Base-by-base conservation (phyloP, 2,329 filamentous ascomycete genomes). In the Pezicula neosporulosa region DNA sequence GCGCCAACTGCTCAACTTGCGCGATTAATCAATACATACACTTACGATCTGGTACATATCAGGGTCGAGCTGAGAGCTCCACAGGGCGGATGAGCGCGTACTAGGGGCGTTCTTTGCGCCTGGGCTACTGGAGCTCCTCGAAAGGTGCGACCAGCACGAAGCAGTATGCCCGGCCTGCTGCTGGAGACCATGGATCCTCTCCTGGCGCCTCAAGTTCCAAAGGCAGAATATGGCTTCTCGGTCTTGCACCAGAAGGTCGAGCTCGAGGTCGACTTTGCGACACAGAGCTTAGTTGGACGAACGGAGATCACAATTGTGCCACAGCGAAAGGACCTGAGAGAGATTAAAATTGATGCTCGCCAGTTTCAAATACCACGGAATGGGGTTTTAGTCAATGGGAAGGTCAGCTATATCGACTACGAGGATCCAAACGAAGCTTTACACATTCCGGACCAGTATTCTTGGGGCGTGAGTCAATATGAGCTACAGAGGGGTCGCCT, bases 181-280 rank as follows among this genome's bases (percentile, higher is more conserved):
- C 51, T 58, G 42, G 57, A 51, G 35, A 44, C 57, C 9, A 58
- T 56, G 55, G 61, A 64, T 16, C 42, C 45, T 24, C 52, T 41
- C 46, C 33, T 50, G 56, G 47, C 39, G 19, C 30, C 36, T 12
- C 21, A 41, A 24, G 36, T 41, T 16, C 28, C 50, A 4, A 57
- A 54, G n/a, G 36, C 53, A 15, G 56, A 59, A 15, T 63, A 63
- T 51, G 64, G 62, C 24, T 78, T 74, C 55, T 65, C 78, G 38
- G 73, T 97, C 52, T 78, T 90, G 49, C 87, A 91, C 71, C 93
- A 97, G 72, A 89, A 89, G 67, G 86, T 99, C 46, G 86, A 91
- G 62, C 77, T 99, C 54, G 92, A 97, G 63, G 77, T 99, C 66
- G 89, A 96, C 72, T 95, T 99, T 67, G 78, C 81, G 57, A 82